A percentile compares a stretch with the other conserved stretches of the same genome.
Evolutionary conservation across 176 grass and related monocot species (phyloP).

Genomic region (Oryza glaberrima): DNA sequence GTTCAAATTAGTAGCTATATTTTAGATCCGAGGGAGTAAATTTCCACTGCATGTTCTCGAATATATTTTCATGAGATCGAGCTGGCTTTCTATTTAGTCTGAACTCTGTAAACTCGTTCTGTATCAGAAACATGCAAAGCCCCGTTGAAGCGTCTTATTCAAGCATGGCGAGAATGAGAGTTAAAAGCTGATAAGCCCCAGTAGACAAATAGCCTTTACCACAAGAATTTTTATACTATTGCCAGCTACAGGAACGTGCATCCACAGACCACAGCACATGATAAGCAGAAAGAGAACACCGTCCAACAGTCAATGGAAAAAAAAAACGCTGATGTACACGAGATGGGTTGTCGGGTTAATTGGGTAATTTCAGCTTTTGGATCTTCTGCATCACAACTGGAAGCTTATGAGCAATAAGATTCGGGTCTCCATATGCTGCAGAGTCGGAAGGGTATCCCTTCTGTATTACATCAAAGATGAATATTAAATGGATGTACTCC

Average conservation of each 20-base stretch:
- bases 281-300: neutral
- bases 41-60: no score
- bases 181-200: no score
- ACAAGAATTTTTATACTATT: neutral
- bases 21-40: no score
- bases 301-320: neutral
- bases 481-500: neutral
- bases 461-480: slow-evolving; percentile 45
- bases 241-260: neutral
- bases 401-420: slow-evolving; percentile 68
- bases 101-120: no score
- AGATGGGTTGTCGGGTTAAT: slow-evolving; percentile 29
- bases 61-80: no score
- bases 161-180: neutral
- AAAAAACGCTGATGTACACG: slow-evolving; percentile 12
- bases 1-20: no score
- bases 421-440: slow-evolving; percentile 72
- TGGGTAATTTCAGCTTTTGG: slow-evolving; percentile 67
- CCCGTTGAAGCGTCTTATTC: neutral
- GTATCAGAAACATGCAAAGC: neutral
- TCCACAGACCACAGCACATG: slow-evolving; percentile 36
- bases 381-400: slow-evolving; percentile 67
- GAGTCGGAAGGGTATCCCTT: slow-evolving; percentile 69
- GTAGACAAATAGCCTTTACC: neutral
- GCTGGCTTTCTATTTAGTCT: no score